Percentiles rank a stretch among this genome's conserved stretches.
These are phyloP conservation scores for Bipolaris victoriae DNA, from an alignment of 2,329 filamentous ascomycete genomes.

Conservation along the genomic window DNA sequence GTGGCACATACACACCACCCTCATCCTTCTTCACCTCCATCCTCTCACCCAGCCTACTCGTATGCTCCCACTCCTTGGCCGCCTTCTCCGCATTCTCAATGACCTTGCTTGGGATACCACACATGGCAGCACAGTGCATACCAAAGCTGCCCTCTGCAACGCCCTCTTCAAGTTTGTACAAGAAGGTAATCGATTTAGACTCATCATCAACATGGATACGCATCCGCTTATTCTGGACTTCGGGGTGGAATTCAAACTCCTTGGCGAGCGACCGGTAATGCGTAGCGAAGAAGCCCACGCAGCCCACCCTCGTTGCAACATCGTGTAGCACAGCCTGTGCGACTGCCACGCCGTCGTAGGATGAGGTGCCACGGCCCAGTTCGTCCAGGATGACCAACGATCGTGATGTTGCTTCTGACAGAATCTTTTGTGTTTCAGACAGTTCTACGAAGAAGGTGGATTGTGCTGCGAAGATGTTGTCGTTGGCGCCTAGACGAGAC, in stretches of 20 bases:
- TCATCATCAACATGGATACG: slow-evolving; percentile 90
- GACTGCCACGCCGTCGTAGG: slow-evolving; percentile 95
- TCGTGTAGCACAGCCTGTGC: slow-evolving; percentile 98
- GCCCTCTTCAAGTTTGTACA: slow-evolving; percentile 92
- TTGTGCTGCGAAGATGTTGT: slow-evolving; percentile 98
- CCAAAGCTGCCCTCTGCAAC: slow-evolving; percentile 97
- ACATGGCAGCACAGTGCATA: slow-evolving; percentile 99
- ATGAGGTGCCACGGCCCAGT: slow-evolving; percentile 90
- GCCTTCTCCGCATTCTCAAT: slow-evolving; percentile 88
- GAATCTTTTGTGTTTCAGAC: slow-evolving; percentile 96
- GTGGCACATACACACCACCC: slow-evolving; percentile 78
- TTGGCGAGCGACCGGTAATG: slow-evolving; percentile 94
- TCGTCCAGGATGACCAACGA: slow-evolving; percentile 97
- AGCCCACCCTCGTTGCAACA: slow-evolving; percentile 89
- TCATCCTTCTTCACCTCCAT: slow-evolving; percentile 74
- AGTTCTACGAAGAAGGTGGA: slow-evolving; percentile 98
- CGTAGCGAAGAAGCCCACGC: slow-evolving; percentile 94
- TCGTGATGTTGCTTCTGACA: slow-evolving; percentile 89
- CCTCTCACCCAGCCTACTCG: slow-evolving; percentile 85
- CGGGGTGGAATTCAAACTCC: slow-evolving; percentile 88
- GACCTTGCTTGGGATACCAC: slow-evolving; percentile 82
- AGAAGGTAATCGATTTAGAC: slow-evolving; percentile 86
- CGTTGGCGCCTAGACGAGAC: slow-evolving; percentile 95
- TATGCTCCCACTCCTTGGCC: slow-evolving; percentile 93
- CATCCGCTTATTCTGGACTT: slow-evolving; percentile 88